These are phyloP conservation scores for Pseudozyma pruni DNA, from an alignment of 1,284 basidiomycete genomes.

Conservation along the genomic window DNA sequence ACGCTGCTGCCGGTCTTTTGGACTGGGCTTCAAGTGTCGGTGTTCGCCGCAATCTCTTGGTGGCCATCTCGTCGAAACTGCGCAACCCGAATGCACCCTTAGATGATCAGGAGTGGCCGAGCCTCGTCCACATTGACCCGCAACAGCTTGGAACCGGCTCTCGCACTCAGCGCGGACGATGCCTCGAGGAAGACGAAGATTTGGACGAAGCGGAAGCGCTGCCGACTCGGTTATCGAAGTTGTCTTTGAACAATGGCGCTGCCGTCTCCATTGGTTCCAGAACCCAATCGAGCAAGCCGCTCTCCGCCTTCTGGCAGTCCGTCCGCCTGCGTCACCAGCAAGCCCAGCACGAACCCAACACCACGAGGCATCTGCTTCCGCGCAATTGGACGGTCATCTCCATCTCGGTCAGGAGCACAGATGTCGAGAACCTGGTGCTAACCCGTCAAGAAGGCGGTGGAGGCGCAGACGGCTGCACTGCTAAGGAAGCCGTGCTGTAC, in stretches of 20 bases:
- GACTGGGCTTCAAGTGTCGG: constrained; percentile 47
- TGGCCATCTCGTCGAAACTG: constrained; percentile 48
- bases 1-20: constrained; percentile 38
- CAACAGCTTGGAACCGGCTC: background rate
- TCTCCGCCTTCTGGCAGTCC: constrained; percentile 36
- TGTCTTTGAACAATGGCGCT: constrained; percentile 22
- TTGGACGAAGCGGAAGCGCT: constrained; percentile 30
- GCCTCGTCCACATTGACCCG: no score
- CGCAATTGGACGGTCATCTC: constrained; percentile 85
- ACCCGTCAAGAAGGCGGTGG: constrained; percentile 74
- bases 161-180: background rate
- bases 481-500: constrained; percentile 70
- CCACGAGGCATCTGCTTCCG: constrained; percentile 72
- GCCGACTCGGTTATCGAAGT: constrained; percentile 32
- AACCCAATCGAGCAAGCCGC: constrained; percentile 1
- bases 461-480: constrained; percentile 30
- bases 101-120: constrained; percentile 35
- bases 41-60: constrained; percentile 42
- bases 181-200: constrained; percentile 10
- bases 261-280: no score
- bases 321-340: constrained; percentile 38
- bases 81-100: background rate
- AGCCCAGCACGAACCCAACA: constrained; percentile 23
- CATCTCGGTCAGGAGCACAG: constrained; percentile 71
- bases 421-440: constrained; percentile 83